Conservation (phyloP, 176 grass and related monocot genomes). For the Oryza meyeriana region DNA sequence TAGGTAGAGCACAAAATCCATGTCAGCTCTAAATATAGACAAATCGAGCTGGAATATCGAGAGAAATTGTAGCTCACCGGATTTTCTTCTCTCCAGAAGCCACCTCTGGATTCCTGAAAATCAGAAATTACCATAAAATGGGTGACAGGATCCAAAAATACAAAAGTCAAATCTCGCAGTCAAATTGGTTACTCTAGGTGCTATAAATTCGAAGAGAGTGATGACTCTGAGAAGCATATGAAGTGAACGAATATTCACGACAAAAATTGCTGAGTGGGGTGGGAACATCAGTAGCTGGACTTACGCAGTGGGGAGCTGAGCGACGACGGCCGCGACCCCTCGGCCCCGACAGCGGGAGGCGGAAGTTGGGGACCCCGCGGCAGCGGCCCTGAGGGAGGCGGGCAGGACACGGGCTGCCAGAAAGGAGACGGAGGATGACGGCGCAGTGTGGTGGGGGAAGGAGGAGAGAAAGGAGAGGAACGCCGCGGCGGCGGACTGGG, state of each 20-base stretch:
- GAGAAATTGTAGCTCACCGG: conserved; percentile 33
- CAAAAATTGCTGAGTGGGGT: not conserved
- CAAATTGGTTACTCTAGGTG: not conserved
- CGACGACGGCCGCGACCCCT: conserved; percentile 23
- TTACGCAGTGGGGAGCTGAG: conserved; percentile 54
- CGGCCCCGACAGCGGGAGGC: conserved; percentile 20
- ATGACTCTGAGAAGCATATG: not conserved
- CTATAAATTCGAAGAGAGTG: conserved; percentile 8
- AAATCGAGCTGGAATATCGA: not conserved
- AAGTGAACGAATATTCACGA: not conserved
- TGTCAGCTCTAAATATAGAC: conserved; percentile 15
- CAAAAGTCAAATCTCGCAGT: not conserved
- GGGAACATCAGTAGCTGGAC: not conserved
- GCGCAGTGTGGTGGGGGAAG: conserved; percentile 15
- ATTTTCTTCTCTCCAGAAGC: conserved; percentile 45
- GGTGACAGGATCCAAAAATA: conserved; percentile 2
- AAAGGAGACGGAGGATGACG: conserved; percentile 33
- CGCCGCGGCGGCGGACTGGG: conserved; percentile 33
- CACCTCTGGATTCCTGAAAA: conserved; percentile 41
- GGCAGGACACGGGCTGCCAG: conserved; percentile 2
- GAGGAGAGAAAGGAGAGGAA: conserved; percentile 42
- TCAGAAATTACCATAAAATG: conserved; percentile 5
- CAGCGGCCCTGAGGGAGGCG: conserved; percentile 11
- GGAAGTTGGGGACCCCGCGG: conserved; percentile 9
- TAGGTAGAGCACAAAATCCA: conserved; percentile 25